Evolutionary conservation across 345 rosid species (phyloP).

Genomic region (Schrenkiella parvula): DNA sequence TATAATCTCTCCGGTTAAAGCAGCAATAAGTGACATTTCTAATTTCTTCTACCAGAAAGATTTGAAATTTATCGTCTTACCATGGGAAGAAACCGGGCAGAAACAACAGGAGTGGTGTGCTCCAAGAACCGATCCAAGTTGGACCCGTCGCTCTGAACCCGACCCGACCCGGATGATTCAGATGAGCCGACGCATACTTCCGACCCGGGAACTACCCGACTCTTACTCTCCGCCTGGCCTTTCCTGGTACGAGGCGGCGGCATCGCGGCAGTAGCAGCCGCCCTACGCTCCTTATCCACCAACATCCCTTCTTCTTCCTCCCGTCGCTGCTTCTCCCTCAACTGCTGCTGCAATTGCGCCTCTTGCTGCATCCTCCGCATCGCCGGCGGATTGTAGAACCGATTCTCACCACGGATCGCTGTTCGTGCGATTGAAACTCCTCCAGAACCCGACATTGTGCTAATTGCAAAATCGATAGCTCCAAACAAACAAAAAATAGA

Average conservation of each 20-base stretch:
- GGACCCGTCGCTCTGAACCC: slow-evolving; percentile 31
- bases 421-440: slow-evolving; percentile 39
- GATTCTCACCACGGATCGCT: slow-evolving; percentile 42
- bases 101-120: slow-evolving; percentile 67
- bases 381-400: slow-evolving; percentile 51
- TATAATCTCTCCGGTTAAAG: neutral
- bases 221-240: slow-evolving; percentile 24
- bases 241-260: slow-evolving; percentile 17
- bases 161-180: slow-evolving; percentile 41
- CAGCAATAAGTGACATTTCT: neutral
- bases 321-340: slow-evolving; percentile 32
- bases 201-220: slow-evolving; percentile 27
- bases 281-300: slow-evolving; percentile 28
- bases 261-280: neutral
- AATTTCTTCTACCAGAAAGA: neutral
- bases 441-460: slow-evolving; percentile 46
- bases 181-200: slow-evolving; percentile 38
- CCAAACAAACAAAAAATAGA: neutral
- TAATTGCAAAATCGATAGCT: neutral
- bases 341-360: slow-evolving; percentile 37
- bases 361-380: slow-evolving; percentile 44
- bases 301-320: slow-evolving; percentile 2
- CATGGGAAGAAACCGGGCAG: slow-evolving; percentile 56
- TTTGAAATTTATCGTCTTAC: slow-evolving; percentile 36
- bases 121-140: slow-evolving; percentile 96